phyloP scores from a whole-genome alignment of 768 basidiomycete genomes.

The Glaciozyma antarctica region DNA sequence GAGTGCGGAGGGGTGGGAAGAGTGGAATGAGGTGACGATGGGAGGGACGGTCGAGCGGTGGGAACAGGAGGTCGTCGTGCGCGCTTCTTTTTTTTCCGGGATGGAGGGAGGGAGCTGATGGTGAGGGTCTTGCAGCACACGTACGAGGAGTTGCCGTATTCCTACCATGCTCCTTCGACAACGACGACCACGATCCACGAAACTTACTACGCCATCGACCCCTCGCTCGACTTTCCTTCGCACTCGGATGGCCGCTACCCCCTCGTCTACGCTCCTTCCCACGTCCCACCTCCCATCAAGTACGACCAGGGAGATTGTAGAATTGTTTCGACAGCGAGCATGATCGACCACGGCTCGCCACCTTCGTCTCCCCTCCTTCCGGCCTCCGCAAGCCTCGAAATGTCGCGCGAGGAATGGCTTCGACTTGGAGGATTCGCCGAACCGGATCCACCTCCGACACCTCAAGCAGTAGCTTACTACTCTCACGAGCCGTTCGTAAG shows the following conservation, averaged over 20 bases:
- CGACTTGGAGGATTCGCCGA: slow-evolving; percentile 15
- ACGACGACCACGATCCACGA: too few relatives aligned
- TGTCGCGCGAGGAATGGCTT: slow-evolving; percentile 27
- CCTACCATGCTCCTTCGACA: neutral
- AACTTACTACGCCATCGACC: slow-evolving; percentile 13
- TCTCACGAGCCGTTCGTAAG: neutral
- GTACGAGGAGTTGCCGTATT: neutral
- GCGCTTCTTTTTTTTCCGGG: neutral
- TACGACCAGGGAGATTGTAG: neutral
- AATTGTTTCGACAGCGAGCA: slow-evolving; percentile 3
- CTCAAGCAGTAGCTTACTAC: too few relatives aligned
- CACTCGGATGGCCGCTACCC: neutral
- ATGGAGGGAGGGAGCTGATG: neutral
- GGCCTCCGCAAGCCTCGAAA: slow-evolving; percentile 4
- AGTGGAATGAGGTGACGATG: neutral
- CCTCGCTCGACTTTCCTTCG: slow-evolving; percentile 7
- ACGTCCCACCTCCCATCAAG: neutral
- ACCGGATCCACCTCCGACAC: neutral
- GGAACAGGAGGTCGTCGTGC: neutral
- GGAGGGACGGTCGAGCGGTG: neutral
- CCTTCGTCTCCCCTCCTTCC: neutral
- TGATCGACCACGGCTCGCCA: slow-evolving; percentile 14
- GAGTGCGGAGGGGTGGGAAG: neutral
- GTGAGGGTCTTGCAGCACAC: neutral
- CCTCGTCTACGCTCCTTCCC: neutral